Evolutionary conservation across 257 asterid genomes (phyloP).

Genomic region (Ophiorrhiza pumila): DNA sequence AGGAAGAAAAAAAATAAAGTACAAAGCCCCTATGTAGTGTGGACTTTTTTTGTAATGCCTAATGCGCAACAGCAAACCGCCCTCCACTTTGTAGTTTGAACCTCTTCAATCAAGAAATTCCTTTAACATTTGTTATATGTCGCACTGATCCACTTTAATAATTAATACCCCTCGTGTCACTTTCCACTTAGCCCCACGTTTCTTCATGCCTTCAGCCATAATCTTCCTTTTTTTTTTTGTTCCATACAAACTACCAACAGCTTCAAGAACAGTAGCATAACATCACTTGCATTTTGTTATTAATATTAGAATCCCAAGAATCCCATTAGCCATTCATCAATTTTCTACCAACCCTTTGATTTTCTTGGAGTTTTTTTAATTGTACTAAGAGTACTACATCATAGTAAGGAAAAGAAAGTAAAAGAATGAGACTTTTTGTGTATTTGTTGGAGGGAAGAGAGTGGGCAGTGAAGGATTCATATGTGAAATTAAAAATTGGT

Average conservation of each 20-base stretch:
- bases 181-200: constrained; percentile 48
- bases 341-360: not conserved
- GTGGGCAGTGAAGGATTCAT: constrained; percentile 54
- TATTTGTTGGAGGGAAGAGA: constrained; percentile 67
- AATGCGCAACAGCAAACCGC: too few relatives aligned
- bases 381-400: too few relatives aligned
- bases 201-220: constrained; percentile 37
- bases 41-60: too few relatives aligned
- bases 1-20: too few relatives aligned
- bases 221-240: constrained; percentile 19
- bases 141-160: not conserved
- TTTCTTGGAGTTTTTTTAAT: not conserved
- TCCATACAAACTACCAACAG: constrained; percentile 19
- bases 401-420: too few relatives aligned
- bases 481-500: constrained; percentile 65
- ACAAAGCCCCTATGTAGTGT: too few relatives aligned
- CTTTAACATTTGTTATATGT: not conserved
- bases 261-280: constrained; percentile 16
- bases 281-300: not conserved
- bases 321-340: not conserved
- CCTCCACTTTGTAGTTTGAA: too few relatives aligned
- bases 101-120: too few relatives aligned
- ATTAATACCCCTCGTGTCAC: constrained; percentile 48
- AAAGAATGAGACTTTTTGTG: constrained; percentile 59
- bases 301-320: not conserved